Conservation (phyloP, 345 rosid species). For the Reutealis trisperma region DNA sequence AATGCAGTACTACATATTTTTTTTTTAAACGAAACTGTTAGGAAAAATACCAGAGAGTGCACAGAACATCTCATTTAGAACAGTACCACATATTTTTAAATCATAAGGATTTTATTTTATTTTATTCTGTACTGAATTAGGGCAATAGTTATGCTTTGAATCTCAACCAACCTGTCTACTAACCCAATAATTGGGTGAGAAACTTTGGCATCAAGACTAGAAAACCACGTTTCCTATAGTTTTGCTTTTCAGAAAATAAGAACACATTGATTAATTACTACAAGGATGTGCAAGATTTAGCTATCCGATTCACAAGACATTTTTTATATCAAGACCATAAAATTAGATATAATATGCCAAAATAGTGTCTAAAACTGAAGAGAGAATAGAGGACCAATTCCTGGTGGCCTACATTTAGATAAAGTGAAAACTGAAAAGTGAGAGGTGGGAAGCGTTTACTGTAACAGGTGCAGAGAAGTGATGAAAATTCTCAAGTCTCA, state of each 20-base stretch:
- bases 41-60: no score
- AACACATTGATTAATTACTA: no score
- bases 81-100: background rate
- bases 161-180: background rate
- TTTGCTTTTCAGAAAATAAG: no score
- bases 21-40: no score
- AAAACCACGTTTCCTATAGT: no score
- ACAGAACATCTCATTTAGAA: no score
- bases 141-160: background rate
- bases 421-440: slow-evolving; percentile 1
- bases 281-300: no score
- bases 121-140: background rate
- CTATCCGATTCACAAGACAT: no score
- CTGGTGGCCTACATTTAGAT: background rate
- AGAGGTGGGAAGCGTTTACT: background rate
- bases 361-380: background rate
- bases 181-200: background rate
- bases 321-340: no score
- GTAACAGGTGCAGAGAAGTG: no score
- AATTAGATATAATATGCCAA: no score
- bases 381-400: background rate
- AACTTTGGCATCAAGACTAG: background rate
- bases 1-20: no score
- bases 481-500: background rate
- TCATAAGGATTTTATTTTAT: background rate